These are phyloP conservation scores for Cordyceps javanica DNA, from an alignment of 2,329 filamentous ascomycete species.

Conservation along the genomic window DNA sequence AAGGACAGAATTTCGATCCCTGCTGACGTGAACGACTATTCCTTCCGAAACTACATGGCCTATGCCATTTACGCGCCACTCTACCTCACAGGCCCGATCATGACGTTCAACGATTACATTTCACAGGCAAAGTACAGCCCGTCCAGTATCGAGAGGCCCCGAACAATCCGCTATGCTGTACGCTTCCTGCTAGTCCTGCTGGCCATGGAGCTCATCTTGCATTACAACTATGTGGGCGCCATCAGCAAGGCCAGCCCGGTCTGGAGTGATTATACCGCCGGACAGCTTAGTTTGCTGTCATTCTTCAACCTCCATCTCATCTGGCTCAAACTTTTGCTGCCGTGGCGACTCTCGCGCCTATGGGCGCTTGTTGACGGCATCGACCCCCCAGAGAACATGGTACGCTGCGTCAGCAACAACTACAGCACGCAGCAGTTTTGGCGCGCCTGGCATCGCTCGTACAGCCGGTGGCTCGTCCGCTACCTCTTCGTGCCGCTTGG, in stretches of 20 bases:
- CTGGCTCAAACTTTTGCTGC: slow-evolving; percentile 94
- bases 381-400: slow-evolving; percentile 96
- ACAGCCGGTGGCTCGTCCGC: slow-evolving; percentile 88
- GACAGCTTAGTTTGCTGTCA: slow-evolving; percentile 82
- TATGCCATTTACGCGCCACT: slow-evolving; percentile 89
- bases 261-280: slow-evolving; percentile 79
- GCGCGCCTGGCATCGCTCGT: slow-evolving; percentile 92
- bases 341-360: slow-evolving; percentile 98
- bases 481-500: slow-evolving; percentile 94
- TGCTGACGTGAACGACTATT: slow-evolving; percentile 64
- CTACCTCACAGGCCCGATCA: slow-evolving; percentile 85
- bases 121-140: slow-evolving; percentile 72
- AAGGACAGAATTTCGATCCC: slow-evolving; percentile 76
- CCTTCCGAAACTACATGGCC: slow-evolving; percentile 79
- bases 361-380: slow-evolving; percentile 88
- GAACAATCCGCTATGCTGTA: slow-evolving; percentile 74
- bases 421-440: slow-evolving; percentile 88
- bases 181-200: slow-evolving; percentile 77
- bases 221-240: slow-evolving; percentile 89
- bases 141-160: slow-evolving; percentile 60
- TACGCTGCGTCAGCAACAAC: slow-evolving; percentile 92
- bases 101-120: slow-evolving; percentile 98
- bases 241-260: slow-evolving; percentile 75
- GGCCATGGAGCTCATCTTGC: slow-evolving; percentile 84
- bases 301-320: slow-evolving; percentile 97